Conservation (phyloP, 805 yeast species). For the Candida parachauliodes region DNA sequence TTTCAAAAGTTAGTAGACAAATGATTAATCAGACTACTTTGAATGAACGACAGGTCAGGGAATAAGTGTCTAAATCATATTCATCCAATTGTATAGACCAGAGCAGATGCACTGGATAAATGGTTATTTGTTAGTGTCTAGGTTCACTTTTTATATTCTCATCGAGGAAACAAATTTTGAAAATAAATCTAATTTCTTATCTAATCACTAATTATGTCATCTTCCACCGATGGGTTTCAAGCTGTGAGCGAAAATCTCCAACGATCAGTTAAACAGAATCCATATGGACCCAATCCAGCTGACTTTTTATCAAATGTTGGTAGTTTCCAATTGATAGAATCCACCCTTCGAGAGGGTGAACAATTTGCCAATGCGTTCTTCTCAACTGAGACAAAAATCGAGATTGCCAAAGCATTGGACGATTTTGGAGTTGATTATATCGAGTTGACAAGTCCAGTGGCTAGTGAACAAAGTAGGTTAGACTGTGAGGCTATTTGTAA, state of each 20-base stretch:
- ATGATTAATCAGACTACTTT: too few relatives aligned
- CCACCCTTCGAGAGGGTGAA: slow-evolving; percentile 97
- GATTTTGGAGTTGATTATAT: slow-evolving; percentile 98
- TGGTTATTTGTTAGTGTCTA: too few relatives aligned
- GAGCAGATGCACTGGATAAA: too few relatives aligned
- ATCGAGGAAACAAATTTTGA: too few relatives aligned
- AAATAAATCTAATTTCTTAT: background rate
- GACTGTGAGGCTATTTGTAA: slow-evolving; percentile 99
- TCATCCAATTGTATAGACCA: too few relatives aligned
- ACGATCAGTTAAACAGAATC: slow-evolving; percentile 45
- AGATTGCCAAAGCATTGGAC: slow-evolving; percentile 94
- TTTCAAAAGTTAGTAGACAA: too few relatives aligned
- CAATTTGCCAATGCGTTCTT: slow-evolving; percentile 98
- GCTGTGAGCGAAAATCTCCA: slow-evolving; percentile 32
- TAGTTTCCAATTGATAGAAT: slow-evolving; percentile 87
- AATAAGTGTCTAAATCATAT: too few relatives aligned
- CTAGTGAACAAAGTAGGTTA: slow-evolving; percentile 85
- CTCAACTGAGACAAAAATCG: slow-evolving; percentile 89
- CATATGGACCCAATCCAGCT: slow-evolving; percentile 94
- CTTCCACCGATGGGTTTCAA: slow-evolving; percentile 26
- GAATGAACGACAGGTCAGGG: too few relatives aligned
- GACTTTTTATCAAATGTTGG: slow-evolving; percentile 89
- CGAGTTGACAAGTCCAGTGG: slow-evolving; percentile 96
- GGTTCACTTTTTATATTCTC: too few relatives aligned
- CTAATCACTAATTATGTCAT: slow-evolving; percentile 13